Evolutionary conservation across 2,329 filamentous ascomycete genomes (phyloP).

Genomic region (Cladorrhinum sp.): DNA sequence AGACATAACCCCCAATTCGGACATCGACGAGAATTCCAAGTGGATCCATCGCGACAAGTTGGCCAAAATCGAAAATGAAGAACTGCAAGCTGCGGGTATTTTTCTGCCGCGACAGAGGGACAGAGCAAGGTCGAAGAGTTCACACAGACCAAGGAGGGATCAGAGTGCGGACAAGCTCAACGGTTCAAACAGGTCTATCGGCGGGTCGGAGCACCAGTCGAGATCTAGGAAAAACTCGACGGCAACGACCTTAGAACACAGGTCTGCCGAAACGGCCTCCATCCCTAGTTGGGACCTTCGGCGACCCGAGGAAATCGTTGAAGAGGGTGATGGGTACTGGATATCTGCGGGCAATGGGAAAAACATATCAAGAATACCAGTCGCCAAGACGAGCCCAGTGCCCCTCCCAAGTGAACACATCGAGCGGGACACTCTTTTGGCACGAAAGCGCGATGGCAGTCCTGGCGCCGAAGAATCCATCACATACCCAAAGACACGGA

Average conservation of each 20-base stretch:
- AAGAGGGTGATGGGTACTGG: conserved; percentile 54
- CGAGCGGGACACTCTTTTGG: conserved; percentile 68
- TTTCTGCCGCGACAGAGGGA: conserved; percentile 54
- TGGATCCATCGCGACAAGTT: conserved; percentile 88
- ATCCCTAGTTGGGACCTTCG: conserved; percentile 67
- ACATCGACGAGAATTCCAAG: conserved; percentile 58
- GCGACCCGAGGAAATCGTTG: conserved; percentile 72
- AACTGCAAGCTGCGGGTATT: conserved; percentile 76
- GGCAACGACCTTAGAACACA: conserved; percentile 38
- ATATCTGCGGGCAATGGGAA: conserved; percentile 51
- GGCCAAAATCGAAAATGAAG: conserved; percentile 74
- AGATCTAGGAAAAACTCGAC: conserved; percentile 48
- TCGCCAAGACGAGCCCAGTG: conserved; percentile 74
- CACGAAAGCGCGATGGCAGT: conserved; percentile 58
- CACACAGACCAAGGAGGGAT: conserved; percentile 32
- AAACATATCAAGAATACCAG: conserved; percentile 77
- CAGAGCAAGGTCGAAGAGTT: conserved; percentile 48
- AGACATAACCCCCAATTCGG: conserved; percentile 31
- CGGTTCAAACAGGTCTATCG: conserved; percentile 33
- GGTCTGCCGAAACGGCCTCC: conserved; percentile 36
- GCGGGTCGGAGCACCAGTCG: conserved; percentile 31
- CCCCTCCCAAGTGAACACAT: conserved; percentile 70
- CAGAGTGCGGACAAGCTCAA: conserved; percentile 34
- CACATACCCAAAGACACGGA: conserved; percentile 59
- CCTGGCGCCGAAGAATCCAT: conserved; percentile 54